phyloP scores from a whole-genome alignment of 371 early-diverging fungal species.

The Actinomortierella wolfii region DNA sequence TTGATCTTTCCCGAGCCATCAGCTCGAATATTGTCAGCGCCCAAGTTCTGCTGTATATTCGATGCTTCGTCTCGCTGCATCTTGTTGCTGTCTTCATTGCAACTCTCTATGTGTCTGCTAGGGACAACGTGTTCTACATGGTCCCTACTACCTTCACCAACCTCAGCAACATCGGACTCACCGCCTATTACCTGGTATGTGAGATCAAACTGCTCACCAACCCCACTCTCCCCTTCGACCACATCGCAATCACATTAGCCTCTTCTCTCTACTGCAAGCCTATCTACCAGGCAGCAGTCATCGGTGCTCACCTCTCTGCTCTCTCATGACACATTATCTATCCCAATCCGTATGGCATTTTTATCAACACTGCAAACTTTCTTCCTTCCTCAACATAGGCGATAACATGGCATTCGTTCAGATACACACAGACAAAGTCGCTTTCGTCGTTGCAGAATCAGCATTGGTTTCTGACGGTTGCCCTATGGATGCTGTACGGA shows the following conservation, averaged over 20 bases:
- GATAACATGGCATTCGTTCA: constrained; percentile 32
- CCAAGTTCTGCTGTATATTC: constrained; percentile 13
- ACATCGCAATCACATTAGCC: neutral
- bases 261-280: neutral
- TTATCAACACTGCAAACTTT: no score
- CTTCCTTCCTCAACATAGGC: constrained; percentile 10
- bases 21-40: constrained; percentile 40
- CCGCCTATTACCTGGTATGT: constrained; percentile 42
- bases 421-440: constrained; percentile 8
- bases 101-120: constrained; percentile 39
- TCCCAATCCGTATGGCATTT: no score
- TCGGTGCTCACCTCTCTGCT: no score
- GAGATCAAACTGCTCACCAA: no score
- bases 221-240: no score
- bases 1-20: constrained; percentile 24
- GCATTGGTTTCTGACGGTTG: constrained; percentile 41
- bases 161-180: constrained; percentile 44
- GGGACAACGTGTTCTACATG: constrained; percentile 43
- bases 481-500: constrained; percentile 30
- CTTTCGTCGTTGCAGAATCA: constrained; percentile 21
- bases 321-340: no score
- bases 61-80: constrained; percentile 21
- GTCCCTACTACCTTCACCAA: constrained; percentile 45
- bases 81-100: constrained; percentile 39
- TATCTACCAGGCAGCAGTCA: no score